Evolutionary conservation across 2,329 filamentous ascomycete genomes (phyloP).

Genomic region (Atkinsonella hypoxylon): DNA sequence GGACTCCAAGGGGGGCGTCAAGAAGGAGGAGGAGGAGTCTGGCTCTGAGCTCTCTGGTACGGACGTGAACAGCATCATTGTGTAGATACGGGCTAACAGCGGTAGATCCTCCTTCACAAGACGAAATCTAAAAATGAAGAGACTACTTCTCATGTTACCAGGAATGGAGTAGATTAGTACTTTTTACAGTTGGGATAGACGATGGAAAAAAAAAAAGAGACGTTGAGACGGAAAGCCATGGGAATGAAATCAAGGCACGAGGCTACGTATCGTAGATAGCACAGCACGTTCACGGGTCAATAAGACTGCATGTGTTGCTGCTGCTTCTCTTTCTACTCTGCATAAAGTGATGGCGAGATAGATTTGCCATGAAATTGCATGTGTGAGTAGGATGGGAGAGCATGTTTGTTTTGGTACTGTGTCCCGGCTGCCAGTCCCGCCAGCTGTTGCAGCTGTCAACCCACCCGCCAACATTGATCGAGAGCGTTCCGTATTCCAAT

Average conservation of each 20-base stretch:
- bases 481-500: background rate
- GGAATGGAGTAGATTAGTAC: no score
- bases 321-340: background rate
- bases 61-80: background rate
- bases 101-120: background rate
- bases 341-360: background rate
- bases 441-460: slow-evolving; percentile 2
- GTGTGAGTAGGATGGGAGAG: background rate
- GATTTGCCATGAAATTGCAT: background rate
- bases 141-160: no score
- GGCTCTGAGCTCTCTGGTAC: slow-evolving; percentile 17
- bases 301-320: no score
- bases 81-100: background rate
- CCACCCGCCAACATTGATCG: background rate
- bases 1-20: slow-evolving; percentile 10
- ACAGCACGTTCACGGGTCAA: no score
- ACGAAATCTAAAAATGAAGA: background rate
- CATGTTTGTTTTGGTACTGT: background rate
- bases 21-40: slow-evolving; percentile 15
- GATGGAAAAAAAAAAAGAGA: no score
- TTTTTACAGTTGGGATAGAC: no score
- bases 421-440: background rate
- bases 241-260: background rate
- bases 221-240: no score
- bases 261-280: no score